Evolutionary conservation across 208 protist genomes (phyloP).

Genomic region (Acanthamoeba healyi): DNA sequence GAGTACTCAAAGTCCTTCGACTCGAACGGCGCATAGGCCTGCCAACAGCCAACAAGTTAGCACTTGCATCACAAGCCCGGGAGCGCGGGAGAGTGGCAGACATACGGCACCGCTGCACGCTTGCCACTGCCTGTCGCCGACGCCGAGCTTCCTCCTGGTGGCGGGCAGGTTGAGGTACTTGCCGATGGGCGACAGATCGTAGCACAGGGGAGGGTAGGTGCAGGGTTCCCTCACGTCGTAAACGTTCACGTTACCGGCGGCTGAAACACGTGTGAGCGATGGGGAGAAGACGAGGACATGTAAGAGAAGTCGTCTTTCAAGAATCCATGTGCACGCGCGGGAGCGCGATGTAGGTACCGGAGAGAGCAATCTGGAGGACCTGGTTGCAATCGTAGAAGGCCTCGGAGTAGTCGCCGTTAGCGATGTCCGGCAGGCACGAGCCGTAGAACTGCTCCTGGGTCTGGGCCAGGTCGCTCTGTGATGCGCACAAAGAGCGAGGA

Average conservation of each 20-base stretch:
- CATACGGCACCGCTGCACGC: conserved; percentile 56
- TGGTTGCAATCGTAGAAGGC: conserved; percentile 72
- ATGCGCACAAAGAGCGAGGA: no score
- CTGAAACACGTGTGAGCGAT: no score
- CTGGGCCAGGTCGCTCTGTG: conserved; percentile 38
- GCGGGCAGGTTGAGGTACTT: conserved; percentile 66
- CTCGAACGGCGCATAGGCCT: conserved; percentile 71
- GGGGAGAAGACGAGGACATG: no score
- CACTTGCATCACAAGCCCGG: no score
- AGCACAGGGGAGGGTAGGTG: conserved; percentile 61
- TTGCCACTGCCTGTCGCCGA: conserved; percentile 65
- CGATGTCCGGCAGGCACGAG: conserved; percentile 50
- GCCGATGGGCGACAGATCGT: conserved; percentile 44
- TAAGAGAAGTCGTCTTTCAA: no score
- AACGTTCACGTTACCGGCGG: conserved; percentile 54
- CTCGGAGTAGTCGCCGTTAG: conserved; percentile 23
- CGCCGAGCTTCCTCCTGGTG: conserved; percentile 55
- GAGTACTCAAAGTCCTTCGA: conserved; percentile 73
- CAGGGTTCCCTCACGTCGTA: conserved; percentile 58
- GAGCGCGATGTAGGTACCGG: neutral
- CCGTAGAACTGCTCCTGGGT: conserved; percentile 53
- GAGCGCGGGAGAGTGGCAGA: no score
- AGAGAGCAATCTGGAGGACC: conserved; percentile 50
- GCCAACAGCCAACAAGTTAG: no score
- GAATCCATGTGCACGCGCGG: no score